Percentiles rank a stretch among this genome's conserved stretches.
Evolutionary conservation across 2,329 filamentous ascomycete genomes (phyloP).

Genomic region (Paecilomyces sp.): DNA sequence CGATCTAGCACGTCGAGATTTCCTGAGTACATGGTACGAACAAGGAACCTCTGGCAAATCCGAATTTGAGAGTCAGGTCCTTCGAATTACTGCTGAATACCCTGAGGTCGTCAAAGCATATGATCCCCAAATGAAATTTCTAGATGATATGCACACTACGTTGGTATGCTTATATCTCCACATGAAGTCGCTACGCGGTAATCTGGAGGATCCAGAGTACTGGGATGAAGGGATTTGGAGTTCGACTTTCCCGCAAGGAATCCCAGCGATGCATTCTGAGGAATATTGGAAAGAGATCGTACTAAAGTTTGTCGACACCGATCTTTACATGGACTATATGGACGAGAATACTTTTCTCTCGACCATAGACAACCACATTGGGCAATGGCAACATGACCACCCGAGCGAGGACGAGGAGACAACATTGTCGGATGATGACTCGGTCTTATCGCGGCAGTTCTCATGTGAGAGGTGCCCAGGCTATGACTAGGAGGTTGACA

Average conservation of each 20-base stretch:
- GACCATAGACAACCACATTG: not conserved
- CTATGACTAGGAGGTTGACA: not conserved
- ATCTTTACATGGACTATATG: not conserved
- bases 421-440: not conserved
- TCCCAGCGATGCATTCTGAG: not conserved
- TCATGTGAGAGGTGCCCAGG: not conserved
- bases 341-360: not conserved
- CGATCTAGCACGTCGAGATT: not conserved
- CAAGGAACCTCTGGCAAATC: not conserved
- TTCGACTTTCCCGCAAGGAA: not conserved
- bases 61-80: not conserved
- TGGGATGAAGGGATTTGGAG: not conserved
- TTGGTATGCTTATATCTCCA: not conserved
- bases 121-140: not conserved
- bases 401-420: not conserved
- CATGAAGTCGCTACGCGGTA: not conserved
- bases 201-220: not conserved
- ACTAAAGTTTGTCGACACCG: not conserved
- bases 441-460: not conserved
- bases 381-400: not conserved
- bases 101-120: not conserved
- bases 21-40: not conserved
- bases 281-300: not conserved
- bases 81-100: not conserved
- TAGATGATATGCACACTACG: not conserved